Percentiles rank a stretch among this genome's conserved stretches.
Evolutionary conservation across 2,329 filamentous ascomycete genomes (phyloP).

Genomic region (Diaporthe aspalathi): DNA sequence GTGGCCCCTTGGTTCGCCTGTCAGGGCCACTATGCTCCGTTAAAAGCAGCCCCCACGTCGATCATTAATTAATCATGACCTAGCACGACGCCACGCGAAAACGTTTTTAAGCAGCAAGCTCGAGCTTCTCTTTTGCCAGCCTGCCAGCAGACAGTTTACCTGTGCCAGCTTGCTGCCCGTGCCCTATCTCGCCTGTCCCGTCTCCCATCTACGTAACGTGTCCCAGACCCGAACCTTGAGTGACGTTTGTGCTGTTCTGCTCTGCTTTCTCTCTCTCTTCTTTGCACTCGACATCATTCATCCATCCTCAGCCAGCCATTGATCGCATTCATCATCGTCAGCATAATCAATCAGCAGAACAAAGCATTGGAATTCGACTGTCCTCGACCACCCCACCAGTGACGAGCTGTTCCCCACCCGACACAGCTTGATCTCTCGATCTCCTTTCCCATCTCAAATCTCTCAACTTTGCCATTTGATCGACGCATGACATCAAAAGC

Average conservation of each 20-base stretch:
- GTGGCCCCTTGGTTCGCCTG: not conserved
- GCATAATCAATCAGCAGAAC: not conserved
- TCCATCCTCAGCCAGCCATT: too few relatives aligned
- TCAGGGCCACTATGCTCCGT: conserved; percentile 25
- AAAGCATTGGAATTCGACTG: not conserved
- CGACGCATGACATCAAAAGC: conserved; percentile 7
- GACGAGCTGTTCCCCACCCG: conserved; percentile 7
- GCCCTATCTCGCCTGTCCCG: not conserved
- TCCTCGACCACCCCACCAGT: not conserved
- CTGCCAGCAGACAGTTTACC: not conserved
- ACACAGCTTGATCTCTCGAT: conserved; percentile 1
- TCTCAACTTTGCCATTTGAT: too few relatives aligned
- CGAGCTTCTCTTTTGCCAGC: not conserved
- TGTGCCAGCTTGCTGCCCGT: not conserved
- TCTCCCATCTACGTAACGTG: not conserved
- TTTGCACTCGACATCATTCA: not conserved
- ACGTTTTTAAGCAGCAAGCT: conserved; percentile 25
- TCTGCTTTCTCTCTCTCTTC: not conserved
- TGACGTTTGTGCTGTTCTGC: not conserved
- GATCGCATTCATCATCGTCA: too few relatives aligned
- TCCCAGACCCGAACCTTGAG: conserved; percentile 6
- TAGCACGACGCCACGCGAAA: conserved; percentile 28
- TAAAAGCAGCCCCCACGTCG: conserved; percentile 30
- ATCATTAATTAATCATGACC: conserved; percentile 32
- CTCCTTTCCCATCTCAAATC: not conserved